These are phyloP conservation scores for Xylaria sp. DNA, from an alignment of 2,329 filamentous ascomycete genomes.

Conservation along the genomic window DNA sequence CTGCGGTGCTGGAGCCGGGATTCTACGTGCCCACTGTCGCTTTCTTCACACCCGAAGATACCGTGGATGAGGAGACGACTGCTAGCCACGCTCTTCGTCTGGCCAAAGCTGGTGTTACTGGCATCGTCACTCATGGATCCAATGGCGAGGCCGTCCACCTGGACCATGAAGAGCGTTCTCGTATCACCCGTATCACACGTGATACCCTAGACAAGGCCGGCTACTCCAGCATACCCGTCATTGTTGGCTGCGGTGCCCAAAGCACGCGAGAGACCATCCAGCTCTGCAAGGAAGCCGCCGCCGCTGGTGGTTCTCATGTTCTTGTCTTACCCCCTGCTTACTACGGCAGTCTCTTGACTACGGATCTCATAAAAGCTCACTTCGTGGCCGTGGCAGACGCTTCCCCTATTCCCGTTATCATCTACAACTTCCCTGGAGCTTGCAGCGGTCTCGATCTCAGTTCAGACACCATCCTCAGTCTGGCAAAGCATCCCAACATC, in stretches of 20 bases:
- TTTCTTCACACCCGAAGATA: slow-evolving; percentile 47
- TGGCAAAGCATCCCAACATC: slow-evolving; percentile 45
- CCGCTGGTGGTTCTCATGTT: slow-evolving; percentile 55
- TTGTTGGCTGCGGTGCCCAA: slow-evolving; percentile 59
- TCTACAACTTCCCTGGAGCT: slow-evolving; percentile 69
- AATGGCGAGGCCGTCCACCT: slow-evolving; percentile 71
- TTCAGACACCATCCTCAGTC: slow-evolving; percentile 55
- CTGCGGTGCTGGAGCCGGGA: slow-evolving; percentile 32
- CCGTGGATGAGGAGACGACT: slow-evolving; percentile 43
- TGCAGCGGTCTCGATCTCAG: slow-evolving; percentile 62
- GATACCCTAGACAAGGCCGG: slow-evolving; percentile 51
- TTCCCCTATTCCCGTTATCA: slow-evolving; percentile 57
- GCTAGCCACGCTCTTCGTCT: slow-evolving; percentile 39
- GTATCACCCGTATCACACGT: slow-evolving; percentile 57
- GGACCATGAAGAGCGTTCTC: slow-evolving; percentile 56
- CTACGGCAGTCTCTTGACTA: slow-evolving; percentile 56
- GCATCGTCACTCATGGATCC: slow-evolving; percentile 62
- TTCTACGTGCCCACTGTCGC: slow-evolving; percentile 51
- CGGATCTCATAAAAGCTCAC: slow-evolving; percentile 55
- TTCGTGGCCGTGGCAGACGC: slow-evolving; percentile 58
- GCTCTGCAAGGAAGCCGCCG: slow-evolving; percentile 53
- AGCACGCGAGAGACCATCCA: slow-evolving; percentile 58
- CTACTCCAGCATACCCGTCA: slow-evolving; percentile 53
- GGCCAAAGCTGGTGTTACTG: slow-evolving; percentile 21
- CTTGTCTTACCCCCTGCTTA: slow-evolving; percentile 59